phyloP scores from a whole-genome alignment of 2,329 filamentous ascomycete species.

The Talaromyces sp. region DNA sequence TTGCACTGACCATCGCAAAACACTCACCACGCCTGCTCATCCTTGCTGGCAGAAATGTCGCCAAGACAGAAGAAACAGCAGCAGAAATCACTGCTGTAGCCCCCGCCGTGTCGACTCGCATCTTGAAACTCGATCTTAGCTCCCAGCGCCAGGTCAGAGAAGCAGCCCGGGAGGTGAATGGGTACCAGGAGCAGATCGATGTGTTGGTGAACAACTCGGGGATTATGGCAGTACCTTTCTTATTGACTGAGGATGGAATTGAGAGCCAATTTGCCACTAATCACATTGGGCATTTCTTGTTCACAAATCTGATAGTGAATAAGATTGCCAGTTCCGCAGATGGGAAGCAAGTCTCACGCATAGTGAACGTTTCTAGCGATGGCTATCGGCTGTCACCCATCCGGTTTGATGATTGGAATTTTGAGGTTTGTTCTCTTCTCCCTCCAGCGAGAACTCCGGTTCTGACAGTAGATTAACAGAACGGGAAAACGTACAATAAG shows the following conservation, averaged over 20 bases:
- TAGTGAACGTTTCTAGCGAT: conserved; percentile 44
- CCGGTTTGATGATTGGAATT: conserved; percentile 42
- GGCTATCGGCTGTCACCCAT: conserved; percentile 40
- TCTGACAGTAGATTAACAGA: conserved; percentile 7
- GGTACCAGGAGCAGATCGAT: conserved; percentile 27
- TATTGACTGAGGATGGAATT: conserved; percentile 27
- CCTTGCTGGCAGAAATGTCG: conserved; percentile 32
- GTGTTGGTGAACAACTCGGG: conserved; percentile 42
- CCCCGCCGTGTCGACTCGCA: conserved; percentile 18
- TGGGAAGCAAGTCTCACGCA: conserved; percentile 17
- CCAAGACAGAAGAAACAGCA: conserved; percentile 28
- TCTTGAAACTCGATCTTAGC: conserved; percentile 28
- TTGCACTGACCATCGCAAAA: conserved; percentile 29
- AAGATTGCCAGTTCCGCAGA: conserved; percentile 20
- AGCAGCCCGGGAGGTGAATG: conserved; percentile 27
- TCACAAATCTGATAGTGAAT: conserved; percentile 34
- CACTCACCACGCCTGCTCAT: conserved; percentile 30
- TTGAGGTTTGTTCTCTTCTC: conserved; percentile 24
- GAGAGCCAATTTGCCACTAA: conserved; percentile 36
- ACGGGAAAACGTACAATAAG: conserved; percentile 22
- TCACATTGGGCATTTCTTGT: conserved; percentile 35
- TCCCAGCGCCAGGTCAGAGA: conserved; percentile 25
- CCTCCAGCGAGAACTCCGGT: background rate
- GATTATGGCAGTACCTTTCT: conserved; percentile 28
- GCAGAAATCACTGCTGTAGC: conserved; percentile 14